Percentiles rank a stretch among this genome's conserved stretches.
These are phyloP conservation scores for Lodderomyces margitis DNA, from an alignment of 1,139 yeast species.

Conservation along the genomic window DNA sequence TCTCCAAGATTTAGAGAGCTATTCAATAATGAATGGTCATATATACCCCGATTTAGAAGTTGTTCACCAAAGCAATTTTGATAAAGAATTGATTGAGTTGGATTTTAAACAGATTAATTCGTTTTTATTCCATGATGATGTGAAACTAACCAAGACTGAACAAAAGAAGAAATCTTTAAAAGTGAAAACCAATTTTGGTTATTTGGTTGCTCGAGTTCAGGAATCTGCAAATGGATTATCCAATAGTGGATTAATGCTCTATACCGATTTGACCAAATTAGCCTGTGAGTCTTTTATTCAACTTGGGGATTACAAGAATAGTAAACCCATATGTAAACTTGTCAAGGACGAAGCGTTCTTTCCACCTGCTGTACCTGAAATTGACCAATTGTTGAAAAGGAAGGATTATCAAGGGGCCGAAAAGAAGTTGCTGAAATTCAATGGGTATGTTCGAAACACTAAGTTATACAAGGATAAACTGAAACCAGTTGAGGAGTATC, in stretches of 20 bases:
- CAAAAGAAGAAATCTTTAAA: constrained; percentile 18
- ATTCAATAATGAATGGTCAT: constrained; percentile 39
- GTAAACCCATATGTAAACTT: constrained; percentile 33
- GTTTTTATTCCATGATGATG: constrained; percentile 25
- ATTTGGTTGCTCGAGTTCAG: constrained; percentile 18
- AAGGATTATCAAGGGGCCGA: constrained; percentile 47
- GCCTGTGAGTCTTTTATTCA: constrained; percentile 49
- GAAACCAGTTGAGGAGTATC: constrained; percentile 23
- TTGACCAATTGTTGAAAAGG: constrained; percentile 39
- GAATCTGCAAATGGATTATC: constrained; percentile 2
- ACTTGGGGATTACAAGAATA: constrained; percentile 26
- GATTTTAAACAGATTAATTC: constrained; percentile 21
- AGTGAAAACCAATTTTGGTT: constrained; percentile 29
- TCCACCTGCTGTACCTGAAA: constrained; percentile 45
- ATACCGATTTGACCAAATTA: constrained; percentile 35
- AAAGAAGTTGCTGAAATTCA: constrained; percentile 27
- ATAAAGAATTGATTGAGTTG: constrained; percentile 17
- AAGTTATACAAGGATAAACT: constrained; percentile 32
- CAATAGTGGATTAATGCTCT: constrained; percentile 15
- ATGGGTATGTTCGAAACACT: constrained; percentile 39
- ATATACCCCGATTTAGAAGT: constrained; percentile 24
- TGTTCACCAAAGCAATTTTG: constrained; percentile 9
- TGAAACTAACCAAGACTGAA: constrained; percentile 34
- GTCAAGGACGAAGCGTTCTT: constrained; percentile 30
- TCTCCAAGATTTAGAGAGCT: constrained; percentile 40